A percentile compares a stretch with the other conserved stretches of the same genome.
Evolutionary conservation across 148 eudicot species (phyloP).

Genomic region (Limonium bicolor): DNA sequence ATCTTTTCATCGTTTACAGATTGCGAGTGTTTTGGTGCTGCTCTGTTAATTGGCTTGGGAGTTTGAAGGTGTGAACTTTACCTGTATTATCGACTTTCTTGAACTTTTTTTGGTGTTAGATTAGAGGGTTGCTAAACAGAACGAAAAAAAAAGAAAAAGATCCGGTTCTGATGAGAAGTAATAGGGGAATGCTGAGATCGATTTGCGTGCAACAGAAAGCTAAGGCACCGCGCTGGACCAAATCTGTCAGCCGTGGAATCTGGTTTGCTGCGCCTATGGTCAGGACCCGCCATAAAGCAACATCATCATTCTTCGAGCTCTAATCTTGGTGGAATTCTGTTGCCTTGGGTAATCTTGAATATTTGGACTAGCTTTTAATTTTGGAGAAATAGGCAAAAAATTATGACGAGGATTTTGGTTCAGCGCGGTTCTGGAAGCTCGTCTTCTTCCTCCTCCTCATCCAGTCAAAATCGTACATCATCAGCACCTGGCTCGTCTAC

Average conservation of each 20-base stretch:
- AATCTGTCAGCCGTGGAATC: conserved; percentile 46
- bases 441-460: too few relatives aligned
- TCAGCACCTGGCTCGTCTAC: conserved; percentile 37
- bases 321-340: conserved; percentile 22
- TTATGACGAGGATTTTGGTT: conserved; percentile 83
- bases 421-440: conserved; percentile 77
- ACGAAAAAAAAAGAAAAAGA: conserved; percentile 12
- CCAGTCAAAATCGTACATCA: conserved; percentile 36
- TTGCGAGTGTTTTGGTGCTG: conserved; percentile 13
- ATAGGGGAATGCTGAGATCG: conserved; percentile 98
- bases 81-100: conserved; percentile 22
- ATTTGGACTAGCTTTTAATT: conserved; percentile 5
- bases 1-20: conserved; percentile 19
- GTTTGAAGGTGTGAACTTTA: conserved; percentile 2
- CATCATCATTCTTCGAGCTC: conserved; percentile 22
- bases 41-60: conserved; percentile 9
- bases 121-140: conserved; percentile 6
- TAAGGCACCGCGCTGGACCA: conserved; percentile 36
- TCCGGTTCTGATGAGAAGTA: conserved; percentile 91
- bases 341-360: conserved; percentile 1
- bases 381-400: conserved; percentile 3
- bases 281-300: conserved; percentile 66
- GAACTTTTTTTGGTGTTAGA: conserved; percentile 21
- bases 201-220: conserved; percentile 30
- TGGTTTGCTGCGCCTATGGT: conserved; percentile 59